These are phyloP conservation scores for Auricularia auricula-judae DNA, from an alignment of 768 basidiomycete species.

Conservation along the genomic window DNA sequence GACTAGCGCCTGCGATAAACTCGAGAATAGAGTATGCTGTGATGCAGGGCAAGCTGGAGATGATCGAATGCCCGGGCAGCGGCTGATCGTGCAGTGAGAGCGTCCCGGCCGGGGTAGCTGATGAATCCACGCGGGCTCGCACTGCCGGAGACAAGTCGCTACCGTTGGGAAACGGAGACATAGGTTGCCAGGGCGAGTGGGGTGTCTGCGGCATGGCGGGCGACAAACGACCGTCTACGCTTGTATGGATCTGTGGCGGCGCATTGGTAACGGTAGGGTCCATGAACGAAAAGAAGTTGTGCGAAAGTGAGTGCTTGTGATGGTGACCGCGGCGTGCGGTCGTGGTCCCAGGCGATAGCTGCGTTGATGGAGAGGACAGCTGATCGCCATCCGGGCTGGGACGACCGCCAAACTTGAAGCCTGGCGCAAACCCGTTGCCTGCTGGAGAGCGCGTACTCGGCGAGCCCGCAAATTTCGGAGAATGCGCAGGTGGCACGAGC, in stretches of 20 bases:
- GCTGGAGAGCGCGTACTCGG: slow-evolving; percentile 12
- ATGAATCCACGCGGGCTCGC: neutral
- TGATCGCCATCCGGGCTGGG: slow-evolving; percentile 27
- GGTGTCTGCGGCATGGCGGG: slow-evolving; percentile 51
- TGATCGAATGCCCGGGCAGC: neutral
- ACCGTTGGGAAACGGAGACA: slow-evolving; percentile 27
- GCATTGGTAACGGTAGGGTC: slow-evolving; percentile 45
- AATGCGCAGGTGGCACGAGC: slow-evolving; percentile 33
- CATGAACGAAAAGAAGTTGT: slow-evolving; percentile 93
- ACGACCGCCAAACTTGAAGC: slow-evolving; percentile 56
- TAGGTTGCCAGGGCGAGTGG: slow-evolving; percentile 57
- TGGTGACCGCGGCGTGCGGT: slow-evolving; percentile 62
- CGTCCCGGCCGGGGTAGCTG: neutral
- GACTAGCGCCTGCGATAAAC: slow-evolving; percentile 53
- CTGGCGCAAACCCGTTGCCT: slow-evolving; percentile 34
- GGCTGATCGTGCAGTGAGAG: neutral
- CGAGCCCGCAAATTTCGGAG: slow-evolving; percentile 16
- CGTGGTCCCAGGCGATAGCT: slow-evolving; percentile 7
- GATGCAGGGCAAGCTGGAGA: neutral
- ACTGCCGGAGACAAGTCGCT: neutral
- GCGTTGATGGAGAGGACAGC: slow-evolving; percentile 10
- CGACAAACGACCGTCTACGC: neutral
- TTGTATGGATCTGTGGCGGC: slow-evolving; percentile 22
- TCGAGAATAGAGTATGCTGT: slow-evolving; percentile 15
- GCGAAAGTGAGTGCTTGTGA: slow-evolving; percentile 88